phyloP scores from a whole-genome alignment of 208 protist species.

The Angomonas ambiguus region DNA sequence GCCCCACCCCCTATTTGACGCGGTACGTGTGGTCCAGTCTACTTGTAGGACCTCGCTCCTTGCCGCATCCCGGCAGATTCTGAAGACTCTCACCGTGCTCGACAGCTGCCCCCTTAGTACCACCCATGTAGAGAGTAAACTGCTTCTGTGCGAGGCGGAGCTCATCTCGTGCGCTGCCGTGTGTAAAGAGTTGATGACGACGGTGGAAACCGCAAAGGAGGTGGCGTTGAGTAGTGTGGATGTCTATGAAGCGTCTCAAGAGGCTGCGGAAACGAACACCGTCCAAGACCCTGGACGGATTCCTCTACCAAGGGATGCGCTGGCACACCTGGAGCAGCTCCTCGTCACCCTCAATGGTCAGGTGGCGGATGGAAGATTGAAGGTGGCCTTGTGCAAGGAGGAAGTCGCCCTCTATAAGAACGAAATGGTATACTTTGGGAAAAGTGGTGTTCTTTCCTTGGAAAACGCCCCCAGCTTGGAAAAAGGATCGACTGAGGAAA shows the following conservation, averaged over 20 bases:
- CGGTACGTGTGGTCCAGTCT: background rate
- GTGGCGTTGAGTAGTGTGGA: background rate
- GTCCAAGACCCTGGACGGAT: background rate
- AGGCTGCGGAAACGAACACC: background rate
- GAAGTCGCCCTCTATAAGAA: constrained; percentile 73
- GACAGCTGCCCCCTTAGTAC: constrained; percentile 36
- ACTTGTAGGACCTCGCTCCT: background rate
- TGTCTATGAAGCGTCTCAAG: background rate
- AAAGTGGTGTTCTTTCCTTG: constrained; percentile 44
- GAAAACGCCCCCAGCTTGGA: constrained; percentile 21
- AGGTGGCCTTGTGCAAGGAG: constrained; percentile 71
- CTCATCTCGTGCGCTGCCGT: constrained; percentile 47
- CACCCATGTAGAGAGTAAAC: constrained; percentile 35
- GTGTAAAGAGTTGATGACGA: constrained; percentile 35
- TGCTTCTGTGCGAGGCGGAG: constrained; percentile 74
- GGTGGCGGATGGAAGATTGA: constrained; percentile 35
- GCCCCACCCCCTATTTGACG: background rate
- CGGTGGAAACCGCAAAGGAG: constrained; percentile 19
- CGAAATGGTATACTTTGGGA: constrained; percentile 49
- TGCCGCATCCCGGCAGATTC: constrained; percentile 4
- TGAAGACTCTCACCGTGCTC: constrained; percentile 28
- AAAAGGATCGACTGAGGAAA: too few relatives aligned
- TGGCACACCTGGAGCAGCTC: constrained; percentile 26
- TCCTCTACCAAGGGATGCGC: background rate
- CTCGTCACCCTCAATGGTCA: constrained; percentile 29